A percentile compares a stretch with the other conserved stretches of the same genome.
These are phyloP conservation scores for Athelia psychrophila DNA, from an alignment of 1,284 basidiomycete species.

Conservation along the genomic window DNA sequence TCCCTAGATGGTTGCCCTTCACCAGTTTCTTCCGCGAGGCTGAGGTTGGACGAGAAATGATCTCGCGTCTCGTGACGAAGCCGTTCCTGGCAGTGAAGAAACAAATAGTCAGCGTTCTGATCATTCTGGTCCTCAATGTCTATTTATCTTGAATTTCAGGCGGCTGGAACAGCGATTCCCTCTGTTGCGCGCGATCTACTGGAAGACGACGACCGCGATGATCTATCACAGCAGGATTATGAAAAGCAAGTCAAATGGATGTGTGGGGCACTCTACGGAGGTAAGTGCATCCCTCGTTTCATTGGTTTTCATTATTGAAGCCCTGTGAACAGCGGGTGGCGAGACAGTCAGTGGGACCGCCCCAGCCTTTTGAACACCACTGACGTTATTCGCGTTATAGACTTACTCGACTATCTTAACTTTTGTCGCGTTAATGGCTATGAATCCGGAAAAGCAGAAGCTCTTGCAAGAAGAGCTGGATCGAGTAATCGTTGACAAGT, in stretches of 20 bases:
- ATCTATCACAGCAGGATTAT: constrained; percentile 1
- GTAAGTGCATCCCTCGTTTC: constrained; percentile 11
- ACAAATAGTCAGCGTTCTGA: background rate
- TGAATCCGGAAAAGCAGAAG: constrained; percentile 21
- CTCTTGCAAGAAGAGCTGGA: constrained; percentile 25
- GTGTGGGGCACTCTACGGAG: constrained; percentile 24
- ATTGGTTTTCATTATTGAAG: background rate
- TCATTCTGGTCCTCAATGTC: too few relatives aligned
- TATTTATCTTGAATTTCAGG: too few relatives aligned
- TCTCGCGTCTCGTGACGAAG: constrained; percentile 9
- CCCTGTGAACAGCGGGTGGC: constrained; percentile 1
- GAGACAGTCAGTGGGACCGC: background rate
- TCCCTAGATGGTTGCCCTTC: constrained; percentile 22
- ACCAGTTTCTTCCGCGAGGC: constrained; percentile 7
- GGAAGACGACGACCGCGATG: constrained; percentile 1
- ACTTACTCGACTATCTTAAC: constrained; percentile 22
- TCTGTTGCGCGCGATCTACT: constrained; percentile 18
- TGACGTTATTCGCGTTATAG: constrained; percentile 11
- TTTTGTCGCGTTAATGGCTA: constrained; percentile 25
- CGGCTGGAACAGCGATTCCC: constrained; percentile 8
- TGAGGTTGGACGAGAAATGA: constrained; percentile 11
- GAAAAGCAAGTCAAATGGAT: constrained; percentile 17
- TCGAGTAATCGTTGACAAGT: constrained; percentile 15
- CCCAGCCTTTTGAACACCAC: background rate
- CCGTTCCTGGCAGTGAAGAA: constrained; percentile 19